Evolutionary conservation across 441 rosid genomes (phyloP).

Genomic region (Metrosideros polymorpha): DNA sequence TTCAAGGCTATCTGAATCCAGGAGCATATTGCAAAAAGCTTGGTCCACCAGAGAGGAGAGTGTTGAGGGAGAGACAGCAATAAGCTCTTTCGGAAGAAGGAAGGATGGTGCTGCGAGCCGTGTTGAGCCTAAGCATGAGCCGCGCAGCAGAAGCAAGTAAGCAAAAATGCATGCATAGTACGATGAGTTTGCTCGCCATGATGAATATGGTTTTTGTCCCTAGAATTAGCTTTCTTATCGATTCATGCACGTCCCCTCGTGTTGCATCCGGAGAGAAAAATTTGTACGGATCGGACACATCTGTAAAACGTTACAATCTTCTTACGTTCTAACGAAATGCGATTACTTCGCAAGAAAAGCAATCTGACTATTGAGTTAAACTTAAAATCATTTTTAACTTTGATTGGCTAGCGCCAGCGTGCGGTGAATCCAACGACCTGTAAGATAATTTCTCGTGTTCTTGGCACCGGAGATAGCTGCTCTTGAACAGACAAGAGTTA

Average conservation of each 20-base stretch:
- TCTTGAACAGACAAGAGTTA: neutral
- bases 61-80: neutral
- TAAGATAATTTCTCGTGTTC: neutral
- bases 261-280: neutral
- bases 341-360: no score
- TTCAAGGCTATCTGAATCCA: neutral
- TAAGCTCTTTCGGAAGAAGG: neutral
- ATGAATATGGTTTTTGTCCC: neutral
- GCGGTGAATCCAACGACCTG: neutral
- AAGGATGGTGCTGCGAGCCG: neutral
- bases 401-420: neutral
- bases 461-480: neutral
- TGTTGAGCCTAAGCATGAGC: neutral
- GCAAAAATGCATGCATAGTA: neutral
- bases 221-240: neutral
- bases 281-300: no score
- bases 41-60: neutral
- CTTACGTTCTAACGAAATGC: no score
- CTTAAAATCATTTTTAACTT: neutral
- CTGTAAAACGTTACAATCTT: no score
- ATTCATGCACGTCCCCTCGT: neutral
- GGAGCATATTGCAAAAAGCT: neutral
- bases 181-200: neutral
- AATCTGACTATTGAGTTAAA: neutral
- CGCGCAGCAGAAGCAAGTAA: neutral